Evolutionary conservation across 495 filamentous ascomycete species (phyloP), one percentile per base, ranked within the genome.

Genomic region (Immersiella caudata): DNA sequence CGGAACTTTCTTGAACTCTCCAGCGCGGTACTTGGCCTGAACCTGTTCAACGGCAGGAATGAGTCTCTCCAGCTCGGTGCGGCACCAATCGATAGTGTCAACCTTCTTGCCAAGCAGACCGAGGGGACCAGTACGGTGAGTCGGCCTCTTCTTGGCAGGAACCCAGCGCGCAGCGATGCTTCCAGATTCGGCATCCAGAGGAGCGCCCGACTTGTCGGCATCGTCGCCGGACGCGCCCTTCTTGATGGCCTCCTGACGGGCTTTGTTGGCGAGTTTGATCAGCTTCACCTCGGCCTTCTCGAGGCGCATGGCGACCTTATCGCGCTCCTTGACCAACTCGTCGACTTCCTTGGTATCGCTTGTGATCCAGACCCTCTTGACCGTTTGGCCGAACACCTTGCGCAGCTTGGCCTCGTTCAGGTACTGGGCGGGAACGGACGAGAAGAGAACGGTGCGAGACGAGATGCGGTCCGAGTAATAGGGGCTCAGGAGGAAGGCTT

Each of bases 71-170:
- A 99, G 89, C 76, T 96, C 90, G 0, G 84, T 80, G 67, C 95
- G 90, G 74, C 88, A 91, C 92, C 94, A 98, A 74, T 96, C 90
- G 82, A 97, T 97, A 0, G 92, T 92, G 78, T 97, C 93, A 33
- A 97, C 93, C 84, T 98, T 98, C 78, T 94, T 88, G 66, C 95
- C 95, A 67, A 96, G 84, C 24, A 89, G 76, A n/a, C 85, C 85
- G 51, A 97, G 78, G 55, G 82, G 79, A 70, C 93, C 96, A 64
- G 92, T 81, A 40, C 88, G 88, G 76, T 98, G 95, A 6, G 92
- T 92, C 5, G 95, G 95, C 62, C 96, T 86, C 71, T 97, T 85
- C 79, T 93, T 93, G 24, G 85, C 79, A 36, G 89, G 84, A 58
- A 97, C 79, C 87, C 91, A 96, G 64, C 90, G 89, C 18, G 91